Percentiles rank a stretch among this genome's conserved stretches.
These are phyloP conservation scores for Phytophthora aleatoria DNA, from an alignment of 352 stramenopile genomes.

Conservation along the genomic window DNA sequence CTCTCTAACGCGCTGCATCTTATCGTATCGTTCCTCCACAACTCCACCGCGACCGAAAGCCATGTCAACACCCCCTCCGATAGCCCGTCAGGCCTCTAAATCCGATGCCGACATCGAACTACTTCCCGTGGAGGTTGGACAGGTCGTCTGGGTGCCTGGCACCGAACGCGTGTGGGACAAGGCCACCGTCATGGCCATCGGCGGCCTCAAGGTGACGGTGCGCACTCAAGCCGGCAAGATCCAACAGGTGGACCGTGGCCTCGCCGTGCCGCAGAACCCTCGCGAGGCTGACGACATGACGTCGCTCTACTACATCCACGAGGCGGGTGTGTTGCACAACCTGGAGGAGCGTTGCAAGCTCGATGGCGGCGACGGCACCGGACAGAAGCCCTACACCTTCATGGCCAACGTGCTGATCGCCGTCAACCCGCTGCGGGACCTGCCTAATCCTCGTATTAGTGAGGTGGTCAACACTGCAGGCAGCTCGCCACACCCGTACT, in stretches of 20 bases:
- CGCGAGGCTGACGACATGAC: constrained; percentile 93
- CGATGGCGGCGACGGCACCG: constrained; percentile 66
- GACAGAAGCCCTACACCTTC: constrained; percentile 91
- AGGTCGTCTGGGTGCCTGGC: constrained; percentile 79
- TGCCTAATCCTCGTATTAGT: constrained; percentile 81
- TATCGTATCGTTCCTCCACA: constrained; percentile 1
- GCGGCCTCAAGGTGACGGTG: constrained; percentile 86
- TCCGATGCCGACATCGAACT: constrained; percentile 66
- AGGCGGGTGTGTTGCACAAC: constrained; percentile 95
- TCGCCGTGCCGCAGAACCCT: constrained; percentile 78
- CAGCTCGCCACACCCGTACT: constrained; percentile 83
- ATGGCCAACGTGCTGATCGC: constrained; percentile 94
- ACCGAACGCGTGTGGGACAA: constrained; percentile 80
- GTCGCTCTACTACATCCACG: constrained; percentile 95
- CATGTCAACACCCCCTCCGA: constrained; percentile 74
- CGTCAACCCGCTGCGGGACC: constrained; percentile 89
- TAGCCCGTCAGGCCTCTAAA: constrained; percentile 75
- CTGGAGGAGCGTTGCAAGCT: constrained; percentile 91
- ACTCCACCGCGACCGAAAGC: constrained; percentile 4
- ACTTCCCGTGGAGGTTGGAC: constrained; percentile 74
- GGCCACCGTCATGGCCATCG: constrained; percentile 84
- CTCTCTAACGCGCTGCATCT: constrained; percentile 4
- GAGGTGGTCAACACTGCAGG: constrained; percentile 77
- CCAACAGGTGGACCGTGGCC: constrained; percentile 80
- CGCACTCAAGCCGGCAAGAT: constrained; percentile 84